Evolutionary conservation across 257 asterid genomes (phyloP), one percentile per base, ranked within the genome.

Genomic region (Thymus mandschuricus): DNA sequence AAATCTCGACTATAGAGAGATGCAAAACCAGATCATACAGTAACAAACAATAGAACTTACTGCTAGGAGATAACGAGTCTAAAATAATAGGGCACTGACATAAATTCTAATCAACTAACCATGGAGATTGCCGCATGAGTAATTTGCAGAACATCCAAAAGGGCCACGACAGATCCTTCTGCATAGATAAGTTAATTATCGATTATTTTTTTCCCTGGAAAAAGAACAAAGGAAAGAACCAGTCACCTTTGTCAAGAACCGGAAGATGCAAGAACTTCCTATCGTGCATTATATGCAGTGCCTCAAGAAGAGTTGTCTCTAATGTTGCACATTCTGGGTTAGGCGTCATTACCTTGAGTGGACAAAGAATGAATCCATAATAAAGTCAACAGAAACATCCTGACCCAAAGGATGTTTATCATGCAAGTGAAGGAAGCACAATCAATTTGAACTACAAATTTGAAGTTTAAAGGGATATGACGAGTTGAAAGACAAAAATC

Each of bases 241-340:
- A 54, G 77, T 78, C 71, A 89, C 97, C 97, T 87, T 88, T 86
- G 67, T 91, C 97, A 52, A 87, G 73, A 69, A 93, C 96, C 10
- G 97, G 98, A 81, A 93, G 92, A 82, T 93, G 96, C 65, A 93
- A 80, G 57, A 93, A 93, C 72, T 82, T 91, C 51, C 92, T 89
- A 72, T 93, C 97, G 76, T 88, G 98, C 96, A 93, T 93, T 77
- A 91, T 79, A 86, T 93, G 97, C 79, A 93, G 80, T 3, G 96
- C 96, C 78, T 89, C 97, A 66, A 93, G 97, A 74, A 93, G 91
- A 58, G 96, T 83, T 46, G 91, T 83, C 79, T 93, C 98, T 56
- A 82, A 68, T n/a, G 95, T 83, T 35, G 90, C 96, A 78, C 92
- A 85, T 78, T 91, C 92, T 51, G 97, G 98, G 74, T 80, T 86